Conservation (phyloP, 2,329 filamentous ascomycete genomes). For the Colletotrichum shisoi region DNA sequence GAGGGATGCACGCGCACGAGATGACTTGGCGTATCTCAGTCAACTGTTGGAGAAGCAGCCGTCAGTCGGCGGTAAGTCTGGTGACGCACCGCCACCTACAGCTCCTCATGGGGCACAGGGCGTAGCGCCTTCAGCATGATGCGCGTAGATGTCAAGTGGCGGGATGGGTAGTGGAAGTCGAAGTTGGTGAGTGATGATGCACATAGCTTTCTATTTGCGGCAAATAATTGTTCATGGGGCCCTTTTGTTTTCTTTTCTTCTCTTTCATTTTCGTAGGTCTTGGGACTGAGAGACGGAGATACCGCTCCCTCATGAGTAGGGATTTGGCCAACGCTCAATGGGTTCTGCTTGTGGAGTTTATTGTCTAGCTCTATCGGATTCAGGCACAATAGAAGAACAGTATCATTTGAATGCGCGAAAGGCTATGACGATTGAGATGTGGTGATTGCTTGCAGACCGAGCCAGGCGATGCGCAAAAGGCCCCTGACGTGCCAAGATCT, state of each 20-base stretch:
- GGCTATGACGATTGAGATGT: neutral
- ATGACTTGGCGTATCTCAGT: constrained; percentile 67
- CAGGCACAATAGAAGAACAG: neutral
- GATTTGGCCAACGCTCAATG: constrained; percentile 1
- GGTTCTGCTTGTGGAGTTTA: constrained; percentile 9
- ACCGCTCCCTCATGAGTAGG: constrained; percentile 13
- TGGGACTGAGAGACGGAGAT: constrained; percentile 19
- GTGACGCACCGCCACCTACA: constrained; percentile 23
- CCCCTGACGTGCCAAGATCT: constrained; percentile 17
- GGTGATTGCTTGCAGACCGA: too few relatives aligned
- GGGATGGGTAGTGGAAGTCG: neutral
- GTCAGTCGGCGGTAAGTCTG: constrained; percentile 7
- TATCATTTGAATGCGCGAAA: neutral
- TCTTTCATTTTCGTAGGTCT: neutral
- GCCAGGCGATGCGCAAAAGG: too few relatives aligned
- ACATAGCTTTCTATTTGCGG: constrained; percentile 7
- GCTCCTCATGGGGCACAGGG: constrained; percentile 31
- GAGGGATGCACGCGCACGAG: constrained; percentile 69
- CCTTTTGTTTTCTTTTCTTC: neutral
- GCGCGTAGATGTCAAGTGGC: neutral
- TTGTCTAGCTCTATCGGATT: neutral
- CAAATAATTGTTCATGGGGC: constrained; percentile 12
- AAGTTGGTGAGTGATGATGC: neutral
- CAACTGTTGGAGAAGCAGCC: constrained; percentile 61
- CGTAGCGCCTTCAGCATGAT: constrained; percentile 33